These are phyloP conservation scores for Przewalskia tangutica DNA, from an alignment of 257 asterid genomes.

Conservation along the genomic window DNA sequence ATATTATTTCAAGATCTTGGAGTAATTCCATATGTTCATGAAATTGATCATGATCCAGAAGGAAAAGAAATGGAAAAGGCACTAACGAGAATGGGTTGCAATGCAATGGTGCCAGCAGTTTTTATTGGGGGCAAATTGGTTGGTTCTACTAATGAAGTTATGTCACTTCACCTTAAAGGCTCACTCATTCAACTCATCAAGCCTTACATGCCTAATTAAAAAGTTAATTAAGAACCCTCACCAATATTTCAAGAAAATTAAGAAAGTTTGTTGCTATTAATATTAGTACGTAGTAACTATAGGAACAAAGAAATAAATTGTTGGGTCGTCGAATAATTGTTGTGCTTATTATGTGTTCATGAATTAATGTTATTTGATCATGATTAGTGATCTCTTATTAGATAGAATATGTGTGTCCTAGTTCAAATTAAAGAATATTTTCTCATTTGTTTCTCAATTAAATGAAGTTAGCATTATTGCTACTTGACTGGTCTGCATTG, in stretches of 20 bases:
- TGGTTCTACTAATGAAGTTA: slow-evolving; percentile 72
- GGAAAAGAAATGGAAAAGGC: slow-evolving; percentile 61
- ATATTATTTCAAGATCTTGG: slow-evolving; percentile 47
- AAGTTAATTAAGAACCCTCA: not conserved
- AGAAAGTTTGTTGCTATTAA: not conserved
- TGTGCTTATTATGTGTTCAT: not conserved
- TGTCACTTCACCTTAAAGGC: slow-evolving; percentile 78
- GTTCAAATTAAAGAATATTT: not conserved
- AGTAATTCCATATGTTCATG: slow-evolving; percentile 31
- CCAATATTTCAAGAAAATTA: not conserved
- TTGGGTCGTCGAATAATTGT: not conserved
- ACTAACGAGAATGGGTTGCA: slow-evolving; percentile 37
- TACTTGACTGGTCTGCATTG: too few species aligned
- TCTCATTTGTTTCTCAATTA: not conserved
- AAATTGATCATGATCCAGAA: slow-evolving; percentile 43
- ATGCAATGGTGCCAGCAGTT: slow-evolving; percentile 44
- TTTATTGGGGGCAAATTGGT: slow-evolving; percentile 53
- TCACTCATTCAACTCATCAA: slow-evolving; percentile 38
- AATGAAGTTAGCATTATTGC: not conserved
- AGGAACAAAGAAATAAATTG: not conserved
- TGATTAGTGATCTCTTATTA: not conserved
- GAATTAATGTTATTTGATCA: not conserved
- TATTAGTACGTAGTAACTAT: not conserved
- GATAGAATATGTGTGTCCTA: not conserved
- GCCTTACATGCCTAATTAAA: slow-evolving; percentile 13